Evolutionary conservation across 2,329 filamentous ascomycete species (phyloP).

Genomic region (Fusarium sp.): DNA sequence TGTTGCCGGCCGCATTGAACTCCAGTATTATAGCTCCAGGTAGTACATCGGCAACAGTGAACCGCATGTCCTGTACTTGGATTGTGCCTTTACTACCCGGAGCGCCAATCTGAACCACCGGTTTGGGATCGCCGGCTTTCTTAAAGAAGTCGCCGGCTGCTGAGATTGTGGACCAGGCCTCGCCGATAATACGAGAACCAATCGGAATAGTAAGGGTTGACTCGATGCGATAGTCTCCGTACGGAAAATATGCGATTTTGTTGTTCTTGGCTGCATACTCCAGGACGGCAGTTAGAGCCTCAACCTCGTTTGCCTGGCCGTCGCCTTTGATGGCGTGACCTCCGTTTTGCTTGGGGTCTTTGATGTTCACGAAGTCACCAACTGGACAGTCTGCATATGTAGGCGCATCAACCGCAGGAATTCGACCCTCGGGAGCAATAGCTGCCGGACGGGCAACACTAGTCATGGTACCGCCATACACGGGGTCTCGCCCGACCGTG

Average conservation of each 20-base stretch:
- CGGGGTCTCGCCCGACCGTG: neutral
- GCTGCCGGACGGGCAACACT: too few species aligned
- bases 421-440: neutral
- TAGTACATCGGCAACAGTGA: constrained; percentile 70
- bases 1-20: constrained; percentile 69
- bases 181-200: too few species aligned
- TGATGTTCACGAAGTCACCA: neutral
- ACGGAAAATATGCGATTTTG: constrained; percentile 59
- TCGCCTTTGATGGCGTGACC: constrained; percentile 65
- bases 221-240: constrained; percentile 58
- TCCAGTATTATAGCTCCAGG: constrained; percentile 72
- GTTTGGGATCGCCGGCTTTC: constrained; percentile 63
- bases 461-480: too few species aligned
- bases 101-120: constrained; percentile 69
- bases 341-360: neutral
- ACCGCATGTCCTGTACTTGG: constrained; percentile 73
- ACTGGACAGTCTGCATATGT: neutral
- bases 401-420: neutral
- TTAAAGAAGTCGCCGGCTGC: constrained; percentile 63
- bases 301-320: constrained; percentile 72
- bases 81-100: constrained; percentile 68
- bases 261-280: constrained; percentile 48
- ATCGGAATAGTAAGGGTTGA: constrained; percentile 57
- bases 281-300: constrained; percentile 43
- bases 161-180: constrained; percentile 53